Evolutionary conservation across 1,284 basidiomycete genomes (phyloP), one percentile per base, ranked within the genome.

Genomic region (Cerrena zonata): DNA sequence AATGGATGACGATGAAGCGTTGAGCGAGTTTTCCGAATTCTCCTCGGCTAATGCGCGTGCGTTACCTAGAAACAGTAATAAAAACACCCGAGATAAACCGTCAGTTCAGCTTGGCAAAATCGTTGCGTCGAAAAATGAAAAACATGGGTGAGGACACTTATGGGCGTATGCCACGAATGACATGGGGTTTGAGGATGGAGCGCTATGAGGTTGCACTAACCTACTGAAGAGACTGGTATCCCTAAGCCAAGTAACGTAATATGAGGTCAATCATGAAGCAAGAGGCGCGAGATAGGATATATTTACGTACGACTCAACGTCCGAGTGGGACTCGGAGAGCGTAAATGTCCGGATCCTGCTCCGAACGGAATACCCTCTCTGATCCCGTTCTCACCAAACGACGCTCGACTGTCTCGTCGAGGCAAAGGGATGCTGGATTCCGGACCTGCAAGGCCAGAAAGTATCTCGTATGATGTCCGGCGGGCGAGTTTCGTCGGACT

Each of bases 171-270:
- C n/a, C n/a, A n/a, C n/a, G n/a, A n/a, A n/a, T n/a, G n/a, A n/a
- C n/a, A n/a, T n/a, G n/a, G n/a, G n/a, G n/a, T n/a, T n/a, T n/a
- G n/a, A n/a, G n/a, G n/a, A n/a, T n/a, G n/a, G n/a, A n/a, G n/a
- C n/a, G n/a, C n/a, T n/a, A n/a, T 36, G 34, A n/a, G 27, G 58
- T 34, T 42, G 44, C 45, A 57, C 54, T 56, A 60, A 87, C 87
- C 87, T 64, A 90, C 88, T 55, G 89, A 79, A 55, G 86, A 76
- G 27, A 91, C 78, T 42, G 88, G 88, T 65, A 91, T 91, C 49
- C 87, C 87, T 90, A 60, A 51, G 51, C 59, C 30, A 34, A 34
- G 7, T 15, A 34, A n/a, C n/a, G n/a, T n/a, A n/a, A n/a, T n/a
- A n/a, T n/a, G n/a, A n/a, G n/a, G n/a, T n/a, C n/a, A n/a, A n/a